A percentile compares a stretch with the other conserved stretches of the same genome.
Evolutionary conservation across 2,329 filamentous ascomycete species (phyloP).

Genomic region (Arachnopeziza araneosa): DNA sequence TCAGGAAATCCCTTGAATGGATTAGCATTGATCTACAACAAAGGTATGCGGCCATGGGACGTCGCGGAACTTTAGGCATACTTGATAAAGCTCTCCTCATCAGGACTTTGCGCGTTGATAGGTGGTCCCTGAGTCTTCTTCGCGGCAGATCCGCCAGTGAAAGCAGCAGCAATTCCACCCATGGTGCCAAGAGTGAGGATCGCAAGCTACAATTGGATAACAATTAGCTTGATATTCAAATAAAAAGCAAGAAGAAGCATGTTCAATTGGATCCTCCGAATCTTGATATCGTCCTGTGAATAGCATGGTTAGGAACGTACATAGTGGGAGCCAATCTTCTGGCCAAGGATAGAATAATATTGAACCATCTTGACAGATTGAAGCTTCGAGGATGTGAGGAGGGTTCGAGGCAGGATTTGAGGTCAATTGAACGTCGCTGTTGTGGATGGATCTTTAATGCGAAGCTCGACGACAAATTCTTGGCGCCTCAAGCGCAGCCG

Average conservation of each 20-base stretch:
- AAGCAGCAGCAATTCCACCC: slow-evolving; percentile 12
- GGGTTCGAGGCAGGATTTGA: slow-evolving; percentile 7
- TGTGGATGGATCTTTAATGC: slow-evolving; percentile 13
- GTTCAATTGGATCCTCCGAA: background rate
- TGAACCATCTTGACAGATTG: slow-evolving; percentile 28
- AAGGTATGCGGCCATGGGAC: background rate
- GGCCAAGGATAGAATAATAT: slow-evolving; percentile 30
- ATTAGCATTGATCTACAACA: slow-evolving; percentile 8
- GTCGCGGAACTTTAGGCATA: slow-evolving; percentile 22
- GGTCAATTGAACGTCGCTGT: slow-evolving; percentile 21
- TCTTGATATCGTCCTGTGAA: background rate
- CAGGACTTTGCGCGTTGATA: slow-evolving; percentile 31
- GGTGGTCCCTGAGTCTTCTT: slow-evolving; percentile 28
- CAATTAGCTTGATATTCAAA: slow-evolving; percentile 11
- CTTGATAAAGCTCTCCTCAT: slow-evolving; percentile 34
- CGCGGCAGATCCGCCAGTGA: slow-evolving; percentile 21
- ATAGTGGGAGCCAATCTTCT: slow-evolving; percentile 31
- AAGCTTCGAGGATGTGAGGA: slow-evolving; percentile 5
- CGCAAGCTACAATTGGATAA: slow-evolving; percentile 24
- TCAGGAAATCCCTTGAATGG: slow-evolving; percentile 21
- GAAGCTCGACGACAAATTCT: slow-evolving; percentile 13
- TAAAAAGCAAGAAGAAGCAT: background rate
- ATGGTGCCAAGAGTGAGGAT: slow-evolving; percentile 27
- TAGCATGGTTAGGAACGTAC: slow-evolving; percentile 21
- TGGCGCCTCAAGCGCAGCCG: slow-evolving; percentile 2